Evolutionary conservation across 345 rosid species (phyloP), one percentile per base, ranked within the genome.

Genomic region (Erucastrum elatum): DNA sequence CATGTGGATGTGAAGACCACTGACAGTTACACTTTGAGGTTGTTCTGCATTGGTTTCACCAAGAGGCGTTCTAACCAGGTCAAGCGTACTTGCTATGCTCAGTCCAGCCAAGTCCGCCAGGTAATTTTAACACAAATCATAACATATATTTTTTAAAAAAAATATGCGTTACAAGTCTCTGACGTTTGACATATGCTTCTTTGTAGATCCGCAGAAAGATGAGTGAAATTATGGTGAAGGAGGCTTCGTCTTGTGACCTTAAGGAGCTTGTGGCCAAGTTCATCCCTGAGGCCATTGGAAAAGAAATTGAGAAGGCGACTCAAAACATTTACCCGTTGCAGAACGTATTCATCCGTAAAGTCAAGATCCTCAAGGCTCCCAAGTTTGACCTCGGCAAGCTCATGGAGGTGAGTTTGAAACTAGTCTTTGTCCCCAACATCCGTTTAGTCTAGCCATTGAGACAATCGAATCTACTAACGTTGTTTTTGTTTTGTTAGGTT

Each of bases 1-100:
- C 92, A 90, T 73, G 98, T 92, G 3, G 99, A 94, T 86, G 97
- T 94, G 53, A 94, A 94, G 81, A 93, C 99, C 1, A 93, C 96
- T 0, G 99, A 91, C 49, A 85, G 81, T 80, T 91, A 82, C 80
- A 95, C 97, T 2, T 71, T 91, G 78, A 91, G 98, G 83, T 51
- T 94, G 85, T 94, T 94, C 84, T 93, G 97, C 81, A 91, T 94
- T 34, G 96, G 86, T 17, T 94, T 95, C 87, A 93, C 96, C 8
- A 90, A 88, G 89, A 95, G 99, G 62, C 90, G 94, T 68, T 86
- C 90, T 30, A 95, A 95, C 84, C 97, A 95, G 78, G 89, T 93
- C 30, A 92, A 94, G 89, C 88, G 98, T 82, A 94, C 98, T 10
- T 87, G 97, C 27, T 94, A 94, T 84, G 97, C 98, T 0, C 98